Conservation (phyloP, 2,329 filamentous ascomycete species). For the Daldinia sp. region DNA sequence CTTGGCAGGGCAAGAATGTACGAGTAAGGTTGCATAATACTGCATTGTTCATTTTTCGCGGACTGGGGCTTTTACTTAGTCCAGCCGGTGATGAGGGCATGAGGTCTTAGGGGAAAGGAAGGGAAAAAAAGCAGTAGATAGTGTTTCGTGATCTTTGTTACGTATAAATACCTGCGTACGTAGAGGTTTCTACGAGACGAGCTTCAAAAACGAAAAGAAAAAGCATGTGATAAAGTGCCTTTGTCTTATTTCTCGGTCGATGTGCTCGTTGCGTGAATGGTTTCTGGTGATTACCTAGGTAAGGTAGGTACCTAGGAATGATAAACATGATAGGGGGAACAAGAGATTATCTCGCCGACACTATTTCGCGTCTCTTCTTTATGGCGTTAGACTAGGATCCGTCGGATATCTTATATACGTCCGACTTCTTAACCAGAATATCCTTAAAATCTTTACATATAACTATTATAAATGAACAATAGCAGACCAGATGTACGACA, state of each 20-base stretch:
- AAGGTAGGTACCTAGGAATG: too few relatives aligned
- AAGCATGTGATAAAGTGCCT: neutral
- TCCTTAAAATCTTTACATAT: too few relatives aligned
- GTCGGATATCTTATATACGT: neutral
- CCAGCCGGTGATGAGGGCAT: neutral
- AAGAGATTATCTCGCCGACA: neutral
- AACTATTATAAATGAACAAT: too few relatives aligned
- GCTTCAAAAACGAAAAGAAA: conserved; percentile 7
- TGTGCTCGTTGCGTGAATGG: neutral
- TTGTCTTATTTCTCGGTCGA: neutral
- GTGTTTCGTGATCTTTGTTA: conserved; percentile 1
- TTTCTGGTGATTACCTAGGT: neutral
- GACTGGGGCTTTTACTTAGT: neutral
- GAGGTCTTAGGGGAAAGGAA: neutral
- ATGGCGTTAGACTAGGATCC: too few relatives aligned
- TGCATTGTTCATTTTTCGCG: conserved; percentile 13
- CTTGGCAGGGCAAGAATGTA: conserved; percentile 11
- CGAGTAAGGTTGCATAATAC: conserved; percentile 29
- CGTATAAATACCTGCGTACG: conserved; percentile 1
- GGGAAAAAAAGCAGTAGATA: conserved; percentile 28
- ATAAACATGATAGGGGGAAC: neutral
- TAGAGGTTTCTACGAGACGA: neutral
- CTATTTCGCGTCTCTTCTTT: too few relatives aligned
- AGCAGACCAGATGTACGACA: too few relatives aligned
- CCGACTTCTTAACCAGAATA: too few relatives aligned